Evolutionary conservation across 305 asterid species (phyloP).

Genomic region (Striga hermonthica): DNA sequence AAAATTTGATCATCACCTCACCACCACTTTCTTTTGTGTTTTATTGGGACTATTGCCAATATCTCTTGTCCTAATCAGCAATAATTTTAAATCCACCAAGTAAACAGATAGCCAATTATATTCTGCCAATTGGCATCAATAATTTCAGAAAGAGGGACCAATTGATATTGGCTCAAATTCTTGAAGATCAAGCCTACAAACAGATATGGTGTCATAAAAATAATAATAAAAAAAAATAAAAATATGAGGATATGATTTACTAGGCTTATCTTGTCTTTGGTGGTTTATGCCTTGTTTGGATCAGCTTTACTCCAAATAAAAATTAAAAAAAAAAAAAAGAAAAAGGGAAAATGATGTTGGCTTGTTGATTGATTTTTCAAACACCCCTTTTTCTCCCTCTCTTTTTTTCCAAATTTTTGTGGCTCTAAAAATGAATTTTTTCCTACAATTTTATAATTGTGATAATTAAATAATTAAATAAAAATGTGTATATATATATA

Average conservation of each 20-base stretch:
- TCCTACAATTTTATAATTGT: not conserved
- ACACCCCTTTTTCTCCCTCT: slow-evolving; percentile 13
- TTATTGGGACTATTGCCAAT: not conserved
- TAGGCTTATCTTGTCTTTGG: slow-evolving; percentile 41
- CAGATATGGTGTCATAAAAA: no score
- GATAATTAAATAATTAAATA: no score
- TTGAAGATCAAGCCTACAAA: slow-evolving; percentile 28
- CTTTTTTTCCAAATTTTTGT: slow-evolving; percentile 11
- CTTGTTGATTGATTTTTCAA: slow-evolving; percentile 30
- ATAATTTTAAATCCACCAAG: slow-evolving; percentile 22
- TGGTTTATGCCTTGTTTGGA: slow-evolving; percentile 42
- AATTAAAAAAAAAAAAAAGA: no score
- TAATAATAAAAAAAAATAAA: no score
- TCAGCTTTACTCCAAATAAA: slow-evolving; percentile 28
- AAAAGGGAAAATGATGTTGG: slow-evolving; percentile 21
- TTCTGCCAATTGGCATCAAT: slow-evolving; percentile 35
- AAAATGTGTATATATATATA: not conserved
- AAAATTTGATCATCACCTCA: no score
- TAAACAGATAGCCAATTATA: slow-evolving; percentile 8
- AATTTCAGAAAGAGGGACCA: slow-evolving; percentile 24
- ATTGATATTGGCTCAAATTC: slow-evolving; percentile 22
- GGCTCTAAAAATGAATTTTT: slow-evolving; percentile 16
- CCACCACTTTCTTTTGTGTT: no score
- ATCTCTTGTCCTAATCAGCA: slow-evolving; percentile 24
- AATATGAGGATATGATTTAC: slow-evolving; percentile 41